A percentile compares a stretch with the other conserved stretches of the same genome.
phyloP scores from a whole-genome alignment of 2,329 filamentous ascomycete genomes.

The Hypomyces rosellus region DNA sequence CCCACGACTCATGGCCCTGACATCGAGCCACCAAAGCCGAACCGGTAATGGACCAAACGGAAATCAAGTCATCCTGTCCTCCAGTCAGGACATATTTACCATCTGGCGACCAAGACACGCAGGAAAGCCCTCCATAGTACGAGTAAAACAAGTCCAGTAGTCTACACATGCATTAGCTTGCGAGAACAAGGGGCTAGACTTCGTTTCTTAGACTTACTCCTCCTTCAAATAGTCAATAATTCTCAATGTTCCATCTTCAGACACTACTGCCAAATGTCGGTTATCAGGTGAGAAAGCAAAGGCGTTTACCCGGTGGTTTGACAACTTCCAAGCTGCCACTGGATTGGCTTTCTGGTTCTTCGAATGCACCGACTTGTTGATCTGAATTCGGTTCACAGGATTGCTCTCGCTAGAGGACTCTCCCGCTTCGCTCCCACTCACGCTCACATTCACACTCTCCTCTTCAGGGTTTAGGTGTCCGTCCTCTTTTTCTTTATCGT shows the following conservation, averaged over 20 bases:
- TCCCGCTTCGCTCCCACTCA: constrained; percentile 51
- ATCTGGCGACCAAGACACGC: constrained; percentile 96
- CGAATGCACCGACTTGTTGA: constrained; percentile 89
- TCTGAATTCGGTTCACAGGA: constrained; percentile 50
- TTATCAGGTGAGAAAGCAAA: constrained; percentile 90
- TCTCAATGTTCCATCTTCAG: constrained; percentile 82
- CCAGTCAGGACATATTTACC: constrained; percentile 93
- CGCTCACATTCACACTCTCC: constrained; percentile 58
- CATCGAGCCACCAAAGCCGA: constrained; percentile 82
- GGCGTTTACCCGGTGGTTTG: constrained; percentile 82
- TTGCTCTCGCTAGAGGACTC: constrained; percentile 27
- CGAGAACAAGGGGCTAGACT: not conserved
- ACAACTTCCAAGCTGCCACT: constrained; percentile 85
- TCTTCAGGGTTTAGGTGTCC: constrained; percentile 69
- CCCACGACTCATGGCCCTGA: constrained; percentile 93
- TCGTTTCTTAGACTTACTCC: constrained; percentile 51
- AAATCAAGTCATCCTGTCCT: constrained; percentile 91
- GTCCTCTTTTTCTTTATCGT: constrained; percentile 96
- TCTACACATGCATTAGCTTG: constrained; percentile 35
- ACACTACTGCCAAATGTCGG: constrained; percentile 79
- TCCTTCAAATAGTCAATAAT: constrained; percentile 91
- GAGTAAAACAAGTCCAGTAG: constrained; percentile 81
- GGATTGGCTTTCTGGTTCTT: constrained; percentile 92
- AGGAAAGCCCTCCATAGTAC: constrained; percentile 89
- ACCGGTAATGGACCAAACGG: constrained; percentile 88